These are phyloP conservation scores for Tetragonia tetragonoides DNA, from an alignment of 148 eudicot genomes.

Conservation along the genomic window DNA sequence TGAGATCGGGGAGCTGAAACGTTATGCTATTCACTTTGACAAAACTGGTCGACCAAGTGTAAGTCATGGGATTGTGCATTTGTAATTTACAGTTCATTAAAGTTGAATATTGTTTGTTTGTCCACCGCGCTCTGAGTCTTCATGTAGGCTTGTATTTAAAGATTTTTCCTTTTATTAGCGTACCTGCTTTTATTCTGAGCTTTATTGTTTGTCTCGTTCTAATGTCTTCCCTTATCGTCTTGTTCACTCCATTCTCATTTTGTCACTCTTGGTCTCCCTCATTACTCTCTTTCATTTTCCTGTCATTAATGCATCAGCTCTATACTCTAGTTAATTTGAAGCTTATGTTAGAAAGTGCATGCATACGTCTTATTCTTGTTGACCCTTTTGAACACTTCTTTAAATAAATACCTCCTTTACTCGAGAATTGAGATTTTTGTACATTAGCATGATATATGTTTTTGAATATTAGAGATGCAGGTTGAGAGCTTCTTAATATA, in stretches of 20 bases:
- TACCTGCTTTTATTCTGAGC: background rate
- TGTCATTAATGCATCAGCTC: background rate
- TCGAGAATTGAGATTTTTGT: background rate
- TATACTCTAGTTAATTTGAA: background rate
- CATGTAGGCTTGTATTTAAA: background rate
- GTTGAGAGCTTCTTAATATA: background rate
- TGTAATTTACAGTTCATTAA: background rate
- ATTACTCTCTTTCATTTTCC: background rate
- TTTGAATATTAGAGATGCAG: background rate
- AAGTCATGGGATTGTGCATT: conserved; percentile 31
- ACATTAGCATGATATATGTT: background rate
- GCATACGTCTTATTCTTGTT: background rate
- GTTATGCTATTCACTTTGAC: conserved; percentile 84
- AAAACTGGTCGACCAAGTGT: conserved; percentile 82
- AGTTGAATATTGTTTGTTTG: background rate
- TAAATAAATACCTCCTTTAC: background rate
- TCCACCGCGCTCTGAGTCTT: background rate
- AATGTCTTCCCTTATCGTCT: background rate
- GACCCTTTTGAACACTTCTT: background rate
- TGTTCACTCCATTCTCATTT: background rate
- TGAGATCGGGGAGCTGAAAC: conserved; percentile 83
- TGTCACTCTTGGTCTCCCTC: background rate
- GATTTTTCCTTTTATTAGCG: background rate
- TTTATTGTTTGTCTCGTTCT: background rate
- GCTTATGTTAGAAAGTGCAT: background rate